Evolutionary conservation across 148 eudicot species (phyloP).

Genomic region (Persicaria maculosa): DNA sequence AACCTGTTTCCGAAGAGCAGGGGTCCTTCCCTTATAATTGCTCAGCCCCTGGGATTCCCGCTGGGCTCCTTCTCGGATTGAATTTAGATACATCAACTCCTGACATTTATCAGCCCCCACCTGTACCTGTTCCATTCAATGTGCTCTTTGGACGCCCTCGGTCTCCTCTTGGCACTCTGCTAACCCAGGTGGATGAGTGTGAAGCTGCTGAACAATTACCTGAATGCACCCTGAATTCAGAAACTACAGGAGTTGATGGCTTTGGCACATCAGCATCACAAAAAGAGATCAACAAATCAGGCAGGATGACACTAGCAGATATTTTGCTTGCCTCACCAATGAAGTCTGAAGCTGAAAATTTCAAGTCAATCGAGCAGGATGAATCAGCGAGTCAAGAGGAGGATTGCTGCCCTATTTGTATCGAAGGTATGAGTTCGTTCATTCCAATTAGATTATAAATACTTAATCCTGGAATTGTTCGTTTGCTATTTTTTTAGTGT

Average conservation of each 20-base stretch:
- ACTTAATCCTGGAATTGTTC: too few species aligned
- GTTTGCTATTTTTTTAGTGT: neutral
- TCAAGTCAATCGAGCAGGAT: constrained; percentile 26
- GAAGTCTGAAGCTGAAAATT: constrained; percentile 43
- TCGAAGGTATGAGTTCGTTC: constrained; percentile 49
- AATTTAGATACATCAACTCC: constrained; percentile 72
- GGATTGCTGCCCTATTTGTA: constrained; percentile 81
- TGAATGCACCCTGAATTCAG: constrained; percentile 11
- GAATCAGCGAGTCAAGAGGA: constrained; percentile 45
- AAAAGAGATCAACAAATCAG: constrained; percentile 24
- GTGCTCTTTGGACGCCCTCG: too few species aligned
- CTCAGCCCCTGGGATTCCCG: constrained; percentile 35
- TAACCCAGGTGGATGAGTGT: too few species aligned
- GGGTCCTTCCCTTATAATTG: constrained; percentile 19
- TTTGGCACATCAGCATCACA: constrained; percentile 14
- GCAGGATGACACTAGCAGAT: constrained; percentile 34
- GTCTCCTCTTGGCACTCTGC: too few species aligned
- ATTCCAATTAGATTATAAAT: neutral
- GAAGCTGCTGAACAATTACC: too few species aligned
- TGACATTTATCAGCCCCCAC: constrained; percentile 72
- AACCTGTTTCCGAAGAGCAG: too few species aligned
- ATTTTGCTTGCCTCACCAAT: constrained; percentile 44
- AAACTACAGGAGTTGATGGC: too few species aligned
- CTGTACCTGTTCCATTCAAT: constrained; percentile 75
- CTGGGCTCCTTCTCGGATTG: constrained; percentile 50